Conservation (phyloP, 108 stramenopile genomes). For the Discostella pseudostelligera region DNA sequence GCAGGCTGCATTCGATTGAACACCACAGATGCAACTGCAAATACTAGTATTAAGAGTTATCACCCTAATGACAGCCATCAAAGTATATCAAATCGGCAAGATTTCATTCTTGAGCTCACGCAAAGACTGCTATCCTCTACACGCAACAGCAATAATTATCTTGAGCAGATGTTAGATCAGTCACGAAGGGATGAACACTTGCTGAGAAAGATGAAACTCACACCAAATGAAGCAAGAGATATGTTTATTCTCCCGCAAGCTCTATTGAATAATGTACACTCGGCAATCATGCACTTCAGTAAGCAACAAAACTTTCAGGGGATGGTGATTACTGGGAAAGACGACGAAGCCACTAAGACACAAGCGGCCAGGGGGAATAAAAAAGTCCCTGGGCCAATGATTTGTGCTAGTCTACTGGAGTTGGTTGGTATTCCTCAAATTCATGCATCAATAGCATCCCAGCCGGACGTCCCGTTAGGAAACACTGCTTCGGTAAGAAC, state of each 20-base stretch:
- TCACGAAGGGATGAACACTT: constrained; percentile 11
- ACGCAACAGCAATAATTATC: constrained; percentile 1
- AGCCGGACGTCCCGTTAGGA: neutral
- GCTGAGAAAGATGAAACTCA: constrained; percentile 9
- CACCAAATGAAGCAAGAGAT: constrained; percentile 10
- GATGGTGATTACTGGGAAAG: neutral
- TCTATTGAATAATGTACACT: constrained; percentile 20
- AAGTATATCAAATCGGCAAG: neutral
- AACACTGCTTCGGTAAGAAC: too few species aligned
- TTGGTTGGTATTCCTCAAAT: constrained; percentile 36
- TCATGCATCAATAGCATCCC: neutral
- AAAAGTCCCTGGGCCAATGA: constrained; percentile 27
- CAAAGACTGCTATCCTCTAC: constrained; percentile 7
- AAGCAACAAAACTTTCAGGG: constrained; percentile 9
- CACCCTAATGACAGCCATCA: neutral
- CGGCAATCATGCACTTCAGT: constrained; percentile 28
- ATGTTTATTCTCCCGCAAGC: constrained; percentile 23
- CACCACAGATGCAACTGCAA: neutral
- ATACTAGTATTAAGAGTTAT: neutral
- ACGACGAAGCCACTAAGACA: neutral
- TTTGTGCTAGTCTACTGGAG: constrained; percentile 28
- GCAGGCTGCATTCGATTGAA: neutral
- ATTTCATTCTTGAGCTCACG: neutral
- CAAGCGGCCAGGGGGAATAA: neutral
- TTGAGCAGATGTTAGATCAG: constrained; percentile 5